phyloP scores from a whole-genome alignment of 1,284 basidiomycete species.

The Cutaneotrichosporon cyanovorans region DNA sequence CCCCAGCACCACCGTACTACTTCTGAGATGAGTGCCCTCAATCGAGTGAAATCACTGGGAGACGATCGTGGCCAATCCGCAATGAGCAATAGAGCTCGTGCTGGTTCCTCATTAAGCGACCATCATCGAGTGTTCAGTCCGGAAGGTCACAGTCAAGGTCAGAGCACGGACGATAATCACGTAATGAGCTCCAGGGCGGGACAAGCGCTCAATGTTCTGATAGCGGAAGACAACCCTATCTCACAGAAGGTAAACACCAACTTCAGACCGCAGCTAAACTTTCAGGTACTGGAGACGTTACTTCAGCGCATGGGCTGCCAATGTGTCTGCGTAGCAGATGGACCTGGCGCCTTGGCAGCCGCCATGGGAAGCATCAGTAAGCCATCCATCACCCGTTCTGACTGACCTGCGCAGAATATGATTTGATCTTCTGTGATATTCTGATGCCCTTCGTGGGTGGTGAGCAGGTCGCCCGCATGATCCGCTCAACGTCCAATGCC shows the following conservation, averaged over 20 bases:
- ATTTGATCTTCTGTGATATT: slow-evolving; percentile 49
- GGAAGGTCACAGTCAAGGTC: slow-evolving; percentile 13
- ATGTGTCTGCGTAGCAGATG: slow-evolving; percentile 88
- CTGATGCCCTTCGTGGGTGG: slow-evolving; percentile 44
- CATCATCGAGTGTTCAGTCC: slow-evolving; percentile 15
- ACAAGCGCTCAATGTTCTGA: slow-evolving; percentile 64
- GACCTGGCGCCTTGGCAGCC: slow-evolving; percentile 90
- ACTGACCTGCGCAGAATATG: slow-evolving; percentile 40
- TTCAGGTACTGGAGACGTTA: slow-evolving; percentile 77
- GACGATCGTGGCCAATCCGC: slow-evolving; percentile 63
- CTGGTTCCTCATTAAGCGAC: slow-evolving; percentile 61
- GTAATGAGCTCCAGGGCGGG: background rate
- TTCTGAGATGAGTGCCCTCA: slow-evolving; percentile 73
- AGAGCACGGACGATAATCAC: background rate
- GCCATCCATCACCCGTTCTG: slow-evolving; percentile 26
- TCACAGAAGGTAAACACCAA: slow-evolving; percentile 58
- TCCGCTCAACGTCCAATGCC: slow-evolving; percentile 44
- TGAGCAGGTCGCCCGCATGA: slow-evolving; percentile 46
- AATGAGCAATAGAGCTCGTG: slow-evolving; percentile 77
- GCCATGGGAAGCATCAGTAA: slow-evolving; percentile 92
- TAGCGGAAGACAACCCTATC: slow-evolving; percentile 97
- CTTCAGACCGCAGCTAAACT: slow-evolving; percentile 15
- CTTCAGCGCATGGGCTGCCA: slow-evolving; percentile 86
- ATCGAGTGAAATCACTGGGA: slow-evolving; percentile 74
- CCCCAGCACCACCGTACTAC: slow-evolving; percentile 63